Base-by-base conservation (phyloP, 1,284 basidiomycete species). In the Cystobasidium sp. region DNA sequence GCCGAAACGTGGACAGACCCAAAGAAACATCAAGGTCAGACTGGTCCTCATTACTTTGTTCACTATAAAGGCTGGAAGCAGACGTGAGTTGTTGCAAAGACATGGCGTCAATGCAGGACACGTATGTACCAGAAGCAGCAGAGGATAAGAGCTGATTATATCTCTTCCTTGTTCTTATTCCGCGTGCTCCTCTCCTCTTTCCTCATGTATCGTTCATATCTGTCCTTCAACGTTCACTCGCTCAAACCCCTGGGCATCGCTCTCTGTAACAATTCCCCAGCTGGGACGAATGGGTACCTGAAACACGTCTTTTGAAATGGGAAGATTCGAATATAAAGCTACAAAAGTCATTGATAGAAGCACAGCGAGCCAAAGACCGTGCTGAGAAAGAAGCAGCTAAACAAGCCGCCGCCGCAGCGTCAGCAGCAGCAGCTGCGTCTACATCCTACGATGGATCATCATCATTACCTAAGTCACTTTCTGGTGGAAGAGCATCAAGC, bases 21-120 rank as follows among this genome's bases (percentile, higher is more conserved):
- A 3, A 89, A 87, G 68, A 88, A 90, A 7, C 86, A 88, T 53
- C 86, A 87, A 5, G 90, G 91, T 3, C 83, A 85, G 6, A 83
- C 87, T 0, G 94, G 94, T 1, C 88, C 89, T 6, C 92, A 97
- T 80, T 99, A 93, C 83, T 90, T 92, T 77, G 95, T 99, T 31
- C 97, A 99, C 83, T 99, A 99, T 86, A 95, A 97, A 82, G 97
- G 97, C 5, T 99, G 97, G 97, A 99, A 98, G 83, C 92, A 94
- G 83, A 95, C 92, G 90, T 95, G 81, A 83, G 93, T 87, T 18
- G 37, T 31, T 31, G 31, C 31, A 5, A 31, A 31, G 31, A 31
- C 31, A 31, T 31, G 31, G 31, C 31, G 31, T 31, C 31, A 31
- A 31, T 5, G 31, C 31, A 31, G 31, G 31, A 31, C 31, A 31